Percentiles rank a stretch among this genome's conserved stretches.
phyloP scores from a whole-genome alignment of 2,329 filamentous ascomycete species.

The Tolypocladium inflatum region DNA sequence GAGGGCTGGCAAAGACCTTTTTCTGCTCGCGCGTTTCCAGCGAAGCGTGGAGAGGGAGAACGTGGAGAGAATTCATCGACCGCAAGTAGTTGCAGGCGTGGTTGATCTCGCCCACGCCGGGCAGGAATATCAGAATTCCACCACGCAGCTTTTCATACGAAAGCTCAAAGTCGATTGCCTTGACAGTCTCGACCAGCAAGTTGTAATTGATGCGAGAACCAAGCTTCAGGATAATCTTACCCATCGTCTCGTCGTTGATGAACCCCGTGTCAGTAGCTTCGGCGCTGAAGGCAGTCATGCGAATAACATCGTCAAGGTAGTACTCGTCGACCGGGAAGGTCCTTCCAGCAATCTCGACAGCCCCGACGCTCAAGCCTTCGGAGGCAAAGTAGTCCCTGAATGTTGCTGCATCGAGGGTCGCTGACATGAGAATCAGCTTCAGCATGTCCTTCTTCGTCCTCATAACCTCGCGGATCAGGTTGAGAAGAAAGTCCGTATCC shows the following conservation, averaged over 20 bases:
- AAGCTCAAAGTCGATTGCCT: constrained; percentile 71
- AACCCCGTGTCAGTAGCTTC: constrained; percentile 36
- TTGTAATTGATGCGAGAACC: constrained; percentile 88
- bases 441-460: constrained; percentile 65
- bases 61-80: constrained; percentile 54
- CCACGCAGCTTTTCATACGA: constrained; percentile 53
- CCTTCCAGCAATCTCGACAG: constrained; percentile 78
- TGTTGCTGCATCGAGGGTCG: constrained; percentile 79
- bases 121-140: constrained; percentile 90
- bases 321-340: constrained; percentile 86
- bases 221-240: constrained; percentile 61
- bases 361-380: constrained; percentile 58
- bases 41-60: constrained; percentile 84
- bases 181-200: constrained; percentile 70
- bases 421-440: constrained; percentile 92
- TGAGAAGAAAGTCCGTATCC: constrained; percentile 89
- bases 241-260: constrained; percentile 46
- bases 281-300: constrained; percentile 61
- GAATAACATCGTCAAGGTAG: constrained; percentile 81
- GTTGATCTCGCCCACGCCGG: constrained; percentile 86
- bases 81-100: constrained; percentile 62
- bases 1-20: constrained; percentile 70
- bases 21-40: constrained; percentile 83
- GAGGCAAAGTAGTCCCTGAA: constrained; percentile 78
- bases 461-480: constrained; percentile 76